phyloP scores from a whole-genome alignment of 2,329 filamentous ascomycete genomes.

The Fusarium tuaranense region DNA sequence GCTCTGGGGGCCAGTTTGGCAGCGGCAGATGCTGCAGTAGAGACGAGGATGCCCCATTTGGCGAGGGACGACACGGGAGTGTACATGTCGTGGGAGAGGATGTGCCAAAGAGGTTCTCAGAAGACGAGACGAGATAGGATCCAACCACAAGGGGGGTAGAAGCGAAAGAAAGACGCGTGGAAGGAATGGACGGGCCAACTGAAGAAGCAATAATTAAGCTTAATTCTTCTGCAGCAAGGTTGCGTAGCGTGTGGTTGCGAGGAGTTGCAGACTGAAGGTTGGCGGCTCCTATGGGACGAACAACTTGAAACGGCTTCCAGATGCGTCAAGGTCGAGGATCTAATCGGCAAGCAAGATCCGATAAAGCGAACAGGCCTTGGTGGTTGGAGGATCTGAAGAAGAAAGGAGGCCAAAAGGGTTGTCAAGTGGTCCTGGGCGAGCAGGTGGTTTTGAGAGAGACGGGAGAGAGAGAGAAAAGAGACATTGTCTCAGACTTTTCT shows the following conservation, averaged over 20 bases:
- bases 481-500: constrained; percentile 33
- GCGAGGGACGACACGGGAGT: constrained; percentile 28
- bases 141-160: background rate
- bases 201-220: constrained; percentile 10
- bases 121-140: constrained; percentile 4
- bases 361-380: background rate
- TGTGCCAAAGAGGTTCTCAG: background rate
- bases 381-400: background rate
- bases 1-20: constrained; percentile 46
- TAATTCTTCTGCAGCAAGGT: constrained; percentile 2
- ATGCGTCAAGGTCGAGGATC: background rate
- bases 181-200: background rate
- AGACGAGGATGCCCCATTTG: constrained; percentile 31
- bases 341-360: background rate
- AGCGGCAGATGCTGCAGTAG: constrained; percentile 23
- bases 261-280: background rate
- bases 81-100: constrained; percentile 26
- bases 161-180: constrained; percentile 9
- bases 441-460: background rate
- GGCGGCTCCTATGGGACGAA: background rate
- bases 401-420: constrained; percentile 20
- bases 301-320: constrained; percentile 1
- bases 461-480: background rate
- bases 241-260: background rate
- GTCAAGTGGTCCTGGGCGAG: background rate